phyloP scores from a whole-genome alignment of 495 filamentous ascomycete genomes.

The Aspergillus affinis region DNA sequence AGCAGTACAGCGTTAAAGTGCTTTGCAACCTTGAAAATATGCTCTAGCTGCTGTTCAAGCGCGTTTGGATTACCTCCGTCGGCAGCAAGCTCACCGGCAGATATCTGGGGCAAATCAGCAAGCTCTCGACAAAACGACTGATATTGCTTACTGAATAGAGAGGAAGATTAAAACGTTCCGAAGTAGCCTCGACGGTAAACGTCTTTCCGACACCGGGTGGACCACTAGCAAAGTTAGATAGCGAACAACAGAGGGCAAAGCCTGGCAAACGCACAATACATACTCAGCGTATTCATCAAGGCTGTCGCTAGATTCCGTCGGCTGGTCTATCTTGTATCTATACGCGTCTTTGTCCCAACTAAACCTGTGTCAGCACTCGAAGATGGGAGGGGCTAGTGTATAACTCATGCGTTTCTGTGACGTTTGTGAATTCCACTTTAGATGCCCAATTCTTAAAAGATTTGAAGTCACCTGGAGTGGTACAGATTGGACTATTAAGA shows the following conservation, averaged over 20 bases:
- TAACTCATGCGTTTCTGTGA: slow-evolving; percentile 23
- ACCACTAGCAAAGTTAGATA: too few species aligned
- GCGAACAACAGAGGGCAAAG: too few species aligned
- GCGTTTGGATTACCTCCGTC: slow-evolving; percentile 20
- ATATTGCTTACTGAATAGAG: too few species aligned
- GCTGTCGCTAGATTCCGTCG: too few species aligned
- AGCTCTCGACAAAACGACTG: too few species aligned
- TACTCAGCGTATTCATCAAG: too few species aligned
- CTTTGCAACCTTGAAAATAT: slow-evolving; percentile 28
- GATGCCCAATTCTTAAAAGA: slow-evolving; percentile 25
- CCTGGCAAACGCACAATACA: too few species aligned
- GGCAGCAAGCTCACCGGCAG: slow-evolving; percentile 21
- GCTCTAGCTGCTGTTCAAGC: slow-evolving; percentile 23
- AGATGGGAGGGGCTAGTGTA: slow-evolving; percentile 11
- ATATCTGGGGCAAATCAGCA: slow-evolving; percentile 25
- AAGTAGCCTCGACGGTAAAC: too few species aligned
- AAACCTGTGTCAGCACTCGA: slow-evolving; percentile 18
- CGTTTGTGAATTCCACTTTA: slow-evolving; percentile 21
- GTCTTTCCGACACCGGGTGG: too few species aligned
- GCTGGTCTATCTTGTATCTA: slow-evolving; percentile 24
- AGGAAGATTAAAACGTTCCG: too few species aligned
- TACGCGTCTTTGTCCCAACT: slow-evolving; percentile 29
- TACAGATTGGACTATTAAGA: slow-evolving; percentile 24
- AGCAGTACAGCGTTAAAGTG: slow-evolving; percentile 36
- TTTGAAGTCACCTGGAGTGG: slow-evolving; percentile 25